Evolutionary conservation across 2,329 filamentous ascomycete genomes (phyloP), one percentile per base, ranked within the genome.

Genomic region (Talaromyces rugulosus): DNA sequence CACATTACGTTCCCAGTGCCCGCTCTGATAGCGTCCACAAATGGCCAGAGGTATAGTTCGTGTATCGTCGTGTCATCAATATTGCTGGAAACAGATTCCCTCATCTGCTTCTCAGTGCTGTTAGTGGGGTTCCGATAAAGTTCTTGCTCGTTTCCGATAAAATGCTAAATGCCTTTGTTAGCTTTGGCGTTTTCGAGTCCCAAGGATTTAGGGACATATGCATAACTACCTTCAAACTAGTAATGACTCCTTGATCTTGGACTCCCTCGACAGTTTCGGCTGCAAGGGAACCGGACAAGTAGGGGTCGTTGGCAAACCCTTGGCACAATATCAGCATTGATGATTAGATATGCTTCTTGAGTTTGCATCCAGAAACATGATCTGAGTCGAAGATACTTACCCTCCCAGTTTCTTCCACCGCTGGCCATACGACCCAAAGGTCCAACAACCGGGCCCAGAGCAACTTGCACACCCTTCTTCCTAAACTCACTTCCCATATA

Each of bases 121-220:
- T 75, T 65, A 70, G 27, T 76, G 69, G 62, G 73, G 69, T 87
- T 84, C 68, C 87, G 85, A 66, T 87, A 84, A 60, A 85, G 70
- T 85, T 90, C 87, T 73, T 91, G 88, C 71, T 92, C 89, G 72
- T 92, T 89, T 34, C 82, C 82, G 58, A 90, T 76, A 61, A 71
- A 82, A 65, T 80, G 81, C 68, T 82, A 79, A 12, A 40, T 7
- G 3, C 14, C 7, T 40, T 5, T 7, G 5, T 40, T n/a, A 40
- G 36, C 3, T 40, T 2, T 16, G 16, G 5, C 8, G 2, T 14
- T n/a, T 7, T 3, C 16, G 5, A 8, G 14, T n/a, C 16, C 5
- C 2, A 16, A 7, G 4, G 5, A n/a, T 14, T 7, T 14, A 5
- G 3, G 36, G 5, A 6, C 12, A 40, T 40, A 40, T 16, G 36